Conservation (phyloP, 306 rosid genomes). For the Castanospermum australe region DNA sequence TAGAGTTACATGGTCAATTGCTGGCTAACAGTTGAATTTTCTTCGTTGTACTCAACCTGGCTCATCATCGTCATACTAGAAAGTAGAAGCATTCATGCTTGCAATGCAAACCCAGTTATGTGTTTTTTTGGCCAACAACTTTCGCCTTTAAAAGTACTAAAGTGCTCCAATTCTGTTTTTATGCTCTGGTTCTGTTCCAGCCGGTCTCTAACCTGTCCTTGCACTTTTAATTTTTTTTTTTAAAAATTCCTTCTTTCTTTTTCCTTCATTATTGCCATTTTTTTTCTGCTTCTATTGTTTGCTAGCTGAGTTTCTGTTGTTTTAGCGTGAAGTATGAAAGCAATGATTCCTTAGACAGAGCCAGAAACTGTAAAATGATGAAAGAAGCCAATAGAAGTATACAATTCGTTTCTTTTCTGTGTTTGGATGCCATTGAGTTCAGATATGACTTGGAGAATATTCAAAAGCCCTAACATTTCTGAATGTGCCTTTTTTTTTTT, state of each 20-base stretch:
- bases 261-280: constrained; percentile 8
- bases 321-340: constrained; percentile 57
- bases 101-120: constrained; percentile 10
- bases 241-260: neutral
- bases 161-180: constrained; percentile 46
- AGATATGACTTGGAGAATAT: neutral
- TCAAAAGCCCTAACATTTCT: constrained; percentile 1
- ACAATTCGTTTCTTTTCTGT: neutral
- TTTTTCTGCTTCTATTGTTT: constrained; percentile 17
- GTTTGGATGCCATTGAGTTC: neutral
- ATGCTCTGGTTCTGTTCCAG: constrained; percentile 41
- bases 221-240: constrained; percentile 19
- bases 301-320: constrained; percentile 29
- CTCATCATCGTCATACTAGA: no score
- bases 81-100: neutral
- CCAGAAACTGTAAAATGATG: constrained; percentile 38
- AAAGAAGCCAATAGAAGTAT: constrained; percentile 25
- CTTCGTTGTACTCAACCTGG: neutral
- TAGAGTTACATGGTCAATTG: constrained; percentile 3
- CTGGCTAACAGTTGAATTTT: constrained; percentile 20
- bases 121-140: constrained; percentile 19
- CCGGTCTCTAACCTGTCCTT: constrained; percentile 29
- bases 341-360: constrained; percentile 43
- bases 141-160: constrained; percentile 46
- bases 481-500: neutral